Base-by-base conservation (phyloP, 768 basidiomycete species). In the Leccinum broughii region DNA sequence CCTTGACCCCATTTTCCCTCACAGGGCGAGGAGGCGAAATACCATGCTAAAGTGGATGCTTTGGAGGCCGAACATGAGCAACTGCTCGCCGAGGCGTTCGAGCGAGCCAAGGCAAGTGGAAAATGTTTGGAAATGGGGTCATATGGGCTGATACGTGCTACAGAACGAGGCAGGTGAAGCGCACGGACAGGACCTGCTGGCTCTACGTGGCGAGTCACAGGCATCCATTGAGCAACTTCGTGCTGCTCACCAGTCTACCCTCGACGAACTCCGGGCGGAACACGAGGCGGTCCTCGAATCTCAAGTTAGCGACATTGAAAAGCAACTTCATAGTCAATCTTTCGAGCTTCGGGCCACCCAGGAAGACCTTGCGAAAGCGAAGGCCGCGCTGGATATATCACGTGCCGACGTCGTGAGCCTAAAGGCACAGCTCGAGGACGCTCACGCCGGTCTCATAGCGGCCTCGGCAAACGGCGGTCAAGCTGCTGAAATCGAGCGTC, bases 361-460 rank as follows among this genome's bases (percentile, higher is more conserved):
- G 67, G 92, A 94, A 62, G 92, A 93, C 70, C 85, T 95, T 37
- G 68, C 80, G 3, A 93, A 92, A 77, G 81, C 89, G 6, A 93
- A 94, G 72, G 69, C 82, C 1, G 75, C 83, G 26, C 68, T 87
- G 8, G 81, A 86, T 20, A 61, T 81, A 6, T 76, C 83, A 32
- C 79, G 79, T 30, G 69, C 77, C 3, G 89, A 92, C 64, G 72
- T 85, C 6, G 83, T 84, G 58, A 77, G 62, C 17, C 74, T 92
- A 41, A 84, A 80, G 51, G 72, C 79, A 20, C 89, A 93, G 68
- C 80, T 89, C 20, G 88, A 90, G 65, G 83, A 84, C 51, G 83
- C 85, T 10, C 82, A 81, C 39, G 75, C 78, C 57, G 77, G 78
- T 80, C 46, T 71, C 72, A 20, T 76, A 77, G 66, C 75, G n/a